Percentiles rank a stretch among this genome's conserved stretches.
Evolutionary conservation across 1,139 yeast species (phyloP).

Genomic region (Taphrina wiesneri): DNA sequence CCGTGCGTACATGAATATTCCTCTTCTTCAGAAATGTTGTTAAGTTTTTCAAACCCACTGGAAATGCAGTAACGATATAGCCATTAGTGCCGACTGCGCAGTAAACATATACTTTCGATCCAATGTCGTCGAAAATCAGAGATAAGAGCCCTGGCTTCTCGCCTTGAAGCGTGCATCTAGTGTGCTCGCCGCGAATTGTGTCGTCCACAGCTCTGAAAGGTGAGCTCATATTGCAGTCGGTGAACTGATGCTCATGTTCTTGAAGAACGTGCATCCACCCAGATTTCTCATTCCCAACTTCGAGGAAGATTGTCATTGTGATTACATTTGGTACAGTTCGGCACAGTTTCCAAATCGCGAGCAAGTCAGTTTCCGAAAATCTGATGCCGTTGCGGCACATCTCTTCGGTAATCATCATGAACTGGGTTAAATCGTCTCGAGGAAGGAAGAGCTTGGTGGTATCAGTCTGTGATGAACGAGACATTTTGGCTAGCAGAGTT

Average conservation of each 20-base stretch:
- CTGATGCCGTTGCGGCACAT: neutral
- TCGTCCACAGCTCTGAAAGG: too few relatives aligned
- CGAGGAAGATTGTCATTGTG: too few relatives aligned
- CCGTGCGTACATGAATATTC: neutral
- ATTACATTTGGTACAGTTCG: neutral
- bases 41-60: neutral
- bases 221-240: too few relatives aligned
- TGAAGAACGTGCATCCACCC: too few relatives aligned
- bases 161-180: too few relatives aligned
- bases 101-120: neutral
- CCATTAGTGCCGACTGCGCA: neutral
- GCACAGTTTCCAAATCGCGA: neutral
- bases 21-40: neutral
- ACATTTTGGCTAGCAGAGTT: neutral
- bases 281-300: too few relatives aligned
- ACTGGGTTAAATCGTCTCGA: neutral
- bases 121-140: neutral
- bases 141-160: neutral
- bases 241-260: too few relatives aligned
- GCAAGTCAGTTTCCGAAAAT: neutral
- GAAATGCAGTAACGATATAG: neutral
- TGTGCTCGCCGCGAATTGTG: too few relatives aligned
- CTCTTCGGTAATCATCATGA: neutral
- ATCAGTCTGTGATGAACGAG: neutral
- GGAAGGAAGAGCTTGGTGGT: neutral